Evolutionary conservation across 345 rosid species (phyloP).

Genomic region (Boechera divaricarpa): DNA sequence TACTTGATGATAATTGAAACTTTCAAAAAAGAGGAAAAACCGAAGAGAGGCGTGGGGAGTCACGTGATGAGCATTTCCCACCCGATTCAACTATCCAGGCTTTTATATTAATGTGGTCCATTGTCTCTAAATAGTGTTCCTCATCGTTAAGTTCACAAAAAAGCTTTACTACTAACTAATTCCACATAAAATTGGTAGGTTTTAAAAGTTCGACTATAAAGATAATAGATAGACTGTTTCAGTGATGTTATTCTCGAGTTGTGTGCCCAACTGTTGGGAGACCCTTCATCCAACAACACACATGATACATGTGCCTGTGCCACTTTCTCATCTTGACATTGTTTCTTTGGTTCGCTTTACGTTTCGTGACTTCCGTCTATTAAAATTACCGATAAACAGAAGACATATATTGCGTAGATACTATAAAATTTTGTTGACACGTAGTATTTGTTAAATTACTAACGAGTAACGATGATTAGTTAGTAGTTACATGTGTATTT

Average conservation of each 20-base stretch:
- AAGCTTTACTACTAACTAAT: slow-evolving; percentile 3
- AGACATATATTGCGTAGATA: no score
- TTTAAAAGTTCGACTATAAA: not conserved
- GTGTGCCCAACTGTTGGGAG: slow-evolving; percentile 17
- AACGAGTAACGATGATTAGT: not conserved
- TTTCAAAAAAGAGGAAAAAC: not conserved
- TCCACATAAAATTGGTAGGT: not conserved
- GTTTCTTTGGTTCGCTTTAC: slow-evolving; percentile 10
- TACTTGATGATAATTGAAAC: not conserved
- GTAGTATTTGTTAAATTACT: no score
- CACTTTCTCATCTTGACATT: slow-evolving; percentile 16
- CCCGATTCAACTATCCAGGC: slow-evolving; percentile 22
- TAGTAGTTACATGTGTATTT: not conserved
- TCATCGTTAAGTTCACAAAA: slow-evolving; percentile 2
- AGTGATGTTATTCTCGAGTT: slow-evolving; percentile 5
- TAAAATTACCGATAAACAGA: not conserved
- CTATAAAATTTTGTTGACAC: no score
- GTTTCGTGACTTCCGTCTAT: not conserved
- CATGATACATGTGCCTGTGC: slow-evolving; percentile 26
- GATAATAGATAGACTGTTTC: not conserved
- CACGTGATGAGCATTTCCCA: slow-evolving; percentile 28
- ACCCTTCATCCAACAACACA: slow-evolving; percentile 14
- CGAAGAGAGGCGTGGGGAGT: slow-evolving; percentile 26
- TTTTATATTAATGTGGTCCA: slow-evolving; percentile 16
- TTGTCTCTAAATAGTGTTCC: slow-evolving; percentile 13